Conservation (phyloP, 352 stramenopile species). For the Saprolegnia diclina region DNA sequence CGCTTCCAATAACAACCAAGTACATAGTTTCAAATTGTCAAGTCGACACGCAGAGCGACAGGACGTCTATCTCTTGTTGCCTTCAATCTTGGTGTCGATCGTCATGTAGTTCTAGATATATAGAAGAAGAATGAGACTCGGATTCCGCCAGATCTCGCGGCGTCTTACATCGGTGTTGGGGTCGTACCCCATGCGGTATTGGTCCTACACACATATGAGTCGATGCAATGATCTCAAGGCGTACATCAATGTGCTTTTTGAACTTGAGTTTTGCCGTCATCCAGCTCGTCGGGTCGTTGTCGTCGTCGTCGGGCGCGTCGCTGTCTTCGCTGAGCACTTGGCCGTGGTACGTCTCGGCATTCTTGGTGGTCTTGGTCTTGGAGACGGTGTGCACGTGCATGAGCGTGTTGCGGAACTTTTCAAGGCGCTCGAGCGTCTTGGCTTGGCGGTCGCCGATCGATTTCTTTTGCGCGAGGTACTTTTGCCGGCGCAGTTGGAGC, state of each 20-base stretch:
- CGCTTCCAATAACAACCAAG: no score
- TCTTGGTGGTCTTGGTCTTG: slow-evolving; percentile 5
- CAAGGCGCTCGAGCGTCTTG: slow-evolving; percentile 64
- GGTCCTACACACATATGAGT: slow-evolving; percentile 39
- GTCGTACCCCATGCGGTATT: slow-evolving; percentile 58
- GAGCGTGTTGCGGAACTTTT: slow-evolving; percentile 49
- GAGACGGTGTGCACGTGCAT: neutral
- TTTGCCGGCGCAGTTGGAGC: slow-evolving; percentile 65
- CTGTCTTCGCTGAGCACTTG: slow-evolving; percentile 55
- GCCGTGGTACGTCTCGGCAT: slow-evolving; percentile 48
- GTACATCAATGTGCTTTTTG: slow-evolving; percentile 85
- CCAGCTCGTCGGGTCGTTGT: slow-evolving; percentile 58
- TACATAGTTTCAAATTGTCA: no score
- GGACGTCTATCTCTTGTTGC: slow-evolving; percentile 9
- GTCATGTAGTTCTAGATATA: slow-evolving; percentile 57
- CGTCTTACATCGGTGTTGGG: slow-evolving; percentile 53
- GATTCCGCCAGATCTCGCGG: neutral
- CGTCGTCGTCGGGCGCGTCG: slow-evolving; percentile 31
- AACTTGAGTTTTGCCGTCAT: slow-evolving; percentile 86
- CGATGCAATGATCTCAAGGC: slow-evolving; percentile 26
- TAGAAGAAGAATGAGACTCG: neutral
- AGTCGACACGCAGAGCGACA: no score
- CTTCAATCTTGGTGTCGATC: slow-evolving; percentile 42
- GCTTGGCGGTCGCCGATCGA: slow-evolving; percentile 49
- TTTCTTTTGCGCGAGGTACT: slow-evolving; percentile 65